Percentiles rank a stretch among this genome's conserved stretches.
phyloP scores from a whole-genome alignment of 2,329 filamentous ascomycete genomes.

The Alternaria ethzedia region DNA sequence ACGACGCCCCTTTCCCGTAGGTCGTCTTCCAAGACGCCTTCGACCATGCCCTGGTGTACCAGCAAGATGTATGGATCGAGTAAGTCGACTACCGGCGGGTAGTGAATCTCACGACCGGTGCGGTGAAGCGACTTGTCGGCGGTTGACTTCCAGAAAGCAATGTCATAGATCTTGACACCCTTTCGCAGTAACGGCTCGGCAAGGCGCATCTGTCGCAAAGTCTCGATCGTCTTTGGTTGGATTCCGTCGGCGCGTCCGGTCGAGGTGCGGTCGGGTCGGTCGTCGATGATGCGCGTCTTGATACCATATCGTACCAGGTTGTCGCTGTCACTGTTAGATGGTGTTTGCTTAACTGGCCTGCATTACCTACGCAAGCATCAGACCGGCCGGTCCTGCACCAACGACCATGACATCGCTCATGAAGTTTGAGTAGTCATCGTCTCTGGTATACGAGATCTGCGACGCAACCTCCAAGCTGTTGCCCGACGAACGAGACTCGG shows the following conservation, averaged over 20 bases:
- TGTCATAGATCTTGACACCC: slow-evolving; percentile 75
- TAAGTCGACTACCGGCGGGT: slow-evolving; percentile 61
- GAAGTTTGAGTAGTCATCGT: slow-evolving; percentile 39
- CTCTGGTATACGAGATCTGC: slow-evolving; percentile 21
- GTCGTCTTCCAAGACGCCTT: slow-evolving; percentile 73
- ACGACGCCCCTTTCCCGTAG: slow-evolving; percentile 68
- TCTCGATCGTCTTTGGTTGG: slow-evolving; percentile 81
- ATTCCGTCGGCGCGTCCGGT: slow-evolving; percentile 74
- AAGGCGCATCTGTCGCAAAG: slow-evolving; percentile 74
- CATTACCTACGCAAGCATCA: slow-evolving; percentile 52
- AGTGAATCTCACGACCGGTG: slow-evolving; percentile 71
- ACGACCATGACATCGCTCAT: slow-evolving; percentile 51
- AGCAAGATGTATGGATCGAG: slow-evolving; percentile 62
- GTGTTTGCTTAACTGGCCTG: neutral
- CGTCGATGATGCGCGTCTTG: slow-evolving; percentile 70
- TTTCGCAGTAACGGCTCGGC: slow-evolving; percentile 71
- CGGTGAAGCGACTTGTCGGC: slow-evolving; percentile 58
- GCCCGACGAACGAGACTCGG: slow-evolving; percentile 31
- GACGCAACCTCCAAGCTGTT: slow-evolving; percentile 31
- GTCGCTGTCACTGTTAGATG: slow-evolving; percentile 46
- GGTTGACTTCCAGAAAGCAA: slow-evolving; percentile 67
- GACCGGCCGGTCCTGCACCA: slow-evolving; percentile 51
- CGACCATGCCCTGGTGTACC: slow-evolving; percentile 77
- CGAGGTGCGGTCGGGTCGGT: slow-evolving; percentile 70
- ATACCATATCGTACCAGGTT: slow-evolving; percentile 71